Base-by-base conservation (phyloP, 306 rosid genomes). In the Luffa aegyptiaca region DNA sequence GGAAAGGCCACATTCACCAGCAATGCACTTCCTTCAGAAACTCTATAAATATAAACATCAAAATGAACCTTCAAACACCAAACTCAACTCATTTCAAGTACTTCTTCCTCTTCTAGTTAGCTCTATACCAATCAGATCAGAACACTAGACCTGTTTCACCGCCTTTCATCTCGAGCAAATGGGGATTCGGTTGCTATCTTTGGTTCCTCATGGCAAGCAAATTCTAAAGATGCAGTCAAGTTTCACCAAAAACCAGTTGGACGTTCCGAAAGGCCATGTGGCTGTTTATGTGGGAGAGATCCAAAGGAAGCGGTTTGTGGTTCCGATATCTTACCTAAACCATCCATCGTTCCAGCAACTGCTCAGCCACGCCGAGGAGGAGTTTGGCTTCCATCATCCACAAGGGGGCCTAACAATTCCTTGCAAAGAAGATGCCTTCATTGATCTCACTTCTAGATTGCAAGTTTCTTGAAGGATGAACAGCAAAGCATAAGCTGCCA, bases 391-490 rank as follows among this genome's bases (percentile, higher is more conserved):
- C 79, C 51, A 83, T 80, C 88, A 86, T 61, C 83, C 81, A 8
- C 82, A 81, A 84, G 86, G 88, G n/a, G 88, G 83, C 37, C 80
- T 86, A 48, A 83, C 84, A 10, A 78, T 83, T 61, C 88, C 88
- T 56, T 85, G 88, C 75, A 82, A 44, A 20, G 82, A 83, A 77
- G 86, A 80, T 7, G 49, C 75, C 48, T 85, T 85, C 31, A 3
- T 80, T 14, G 69, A 66, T 44, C 77, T 85, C 79, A 82, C 88
- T 76, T 82, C 88, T 80, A 58, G 57, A 78, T 31, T 78, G 77
- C 77, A 48, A 49, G 77, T 48, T 13, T 26, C 42, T 48, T 73
- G 77, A 73, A 73, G 21, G 77, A 48, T 73, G 21, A 49, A 48
- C 58, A 48, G 42, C 18, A 46, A 31, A 26, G 44, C 12, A 8